Conservation (phyloP, 768 basidiomycete species). For the Tulasnella sp. region DNA sequence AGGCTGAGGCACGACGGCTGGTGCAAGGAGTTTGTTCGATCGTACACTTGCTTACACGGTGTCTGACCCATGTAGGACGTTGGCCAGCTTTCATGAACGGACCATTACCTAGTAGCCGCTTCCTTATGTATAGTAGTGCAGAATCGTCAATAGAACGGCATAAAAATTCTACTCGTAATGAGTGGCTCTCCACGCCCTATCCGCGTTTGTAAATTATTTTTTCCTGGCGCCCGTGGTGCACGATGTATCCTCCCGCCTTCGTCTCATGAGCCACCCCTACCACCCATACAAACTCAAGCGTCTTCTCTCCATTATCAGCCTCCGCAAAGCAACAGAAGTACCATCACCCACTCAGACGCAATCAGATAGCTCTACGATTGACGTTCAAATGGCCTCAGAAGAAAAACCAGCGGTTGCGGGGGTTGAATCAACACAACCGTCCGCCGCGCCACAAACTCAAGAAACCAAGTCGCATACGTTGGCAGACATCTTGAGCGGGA, state of each 20-base stretch:
- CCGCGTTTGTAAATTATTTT: conserved; percentile 10
- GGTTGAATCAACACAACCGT: conserved; percentile 4
- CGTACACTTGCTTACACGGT: not conserved
- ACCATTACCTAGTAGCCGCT: not conserved
- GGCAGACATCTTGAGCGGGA: conserved; percentile 21
- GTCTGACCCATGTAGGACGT: not conserved
- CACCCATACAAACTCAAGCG: not conserved
- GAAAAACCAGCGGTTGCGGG: not conserved
- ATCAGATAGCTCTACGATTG: not conserved
- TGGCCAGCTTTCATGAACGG: not conserved
- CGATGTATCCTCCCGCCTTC: conserved; percentile 13
- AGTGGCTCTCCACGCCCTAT: conserved; percentile 3
- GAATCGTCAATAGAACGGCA: not conserved
- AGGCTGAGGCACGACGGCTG: conserved; percentile 26
- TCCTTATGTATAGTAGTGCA: not conserved
- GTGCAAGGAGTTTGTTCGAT: not conserved
- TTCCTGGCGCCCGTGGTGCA: not conserved
- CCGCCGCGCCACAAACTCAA: not conserved
- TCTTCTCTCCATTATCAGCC: not conserved
- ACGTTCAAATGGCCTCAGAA: conserved; percentile 9
- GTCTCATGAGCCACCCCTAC: conserved; percentile 18
- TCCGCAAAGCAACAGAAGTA: conserved; percentile 8
- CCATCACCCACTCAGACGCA: not conserved
- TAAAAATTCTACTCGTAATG: not conserved
- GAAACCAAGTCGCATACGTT: not conserved